Base-by-base conservation (phyloP, 106 monocot genomes). In the Narthecium ossifragum region DNA sequence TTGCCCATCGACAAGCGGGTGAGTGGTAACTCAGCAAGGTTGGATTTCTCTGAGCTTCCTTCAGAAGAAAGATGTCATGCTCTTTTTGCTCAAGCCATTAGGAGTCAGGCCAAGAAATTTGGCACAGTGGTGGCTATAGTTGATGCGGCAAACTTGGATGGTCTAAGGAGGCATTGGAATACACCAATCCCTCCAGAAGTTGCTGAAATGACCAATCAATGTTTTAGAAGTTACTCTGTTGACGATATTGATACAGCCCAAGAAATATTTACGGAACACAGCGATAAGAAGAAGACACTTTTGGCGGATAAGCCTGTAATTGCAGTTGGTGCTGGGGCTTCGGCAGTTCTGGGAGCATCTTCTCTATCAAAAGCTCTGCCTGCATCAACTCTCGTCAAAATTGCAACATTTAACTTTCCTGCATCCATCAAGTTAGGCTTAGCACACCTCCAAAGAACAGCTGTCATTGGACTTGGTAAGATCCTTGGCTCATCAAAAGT, bases 281-380 rank as follows among this genome's bases (percentile, higher is more conserved):
- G 34, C n/a, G 75, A 78, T 20, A 78, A 34, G 69, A 85, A 68
- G 50, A 53, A 34, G 54, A 53, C 31, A 15, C 54, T 65, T 20
- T 57, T 86, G 15, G 31, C 74, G 6, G 87, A 77, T 55, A 87
- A 76, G 13, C 90, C 86, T 20, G 61, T 87, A 25, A 79, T 90
- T 49, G 90, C 76, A 33, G 71, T 90, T 41, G 79, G 96, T 51
- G 87, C 90, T 46, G 96, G 96, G 43, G 90, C 86, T 25, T 87
- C 90, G 18, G 90, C 76, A 17, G 32, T 90, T 67, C n/a, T 90
- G 10, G 81, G 96, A 18, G 80, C 68, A 43, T 75, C 90, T 54
- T 96, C 94, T 62, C 55, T 90, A 31, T 81, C 90, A 22, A 96
- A 90, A 60, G 74, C 67, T 25, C 9, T 90, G 17, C 82, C 77